Conservation (phyloP, 2,329 filamentous ascomycete species). For the Dendrostoma leiphaemia region DNA sequence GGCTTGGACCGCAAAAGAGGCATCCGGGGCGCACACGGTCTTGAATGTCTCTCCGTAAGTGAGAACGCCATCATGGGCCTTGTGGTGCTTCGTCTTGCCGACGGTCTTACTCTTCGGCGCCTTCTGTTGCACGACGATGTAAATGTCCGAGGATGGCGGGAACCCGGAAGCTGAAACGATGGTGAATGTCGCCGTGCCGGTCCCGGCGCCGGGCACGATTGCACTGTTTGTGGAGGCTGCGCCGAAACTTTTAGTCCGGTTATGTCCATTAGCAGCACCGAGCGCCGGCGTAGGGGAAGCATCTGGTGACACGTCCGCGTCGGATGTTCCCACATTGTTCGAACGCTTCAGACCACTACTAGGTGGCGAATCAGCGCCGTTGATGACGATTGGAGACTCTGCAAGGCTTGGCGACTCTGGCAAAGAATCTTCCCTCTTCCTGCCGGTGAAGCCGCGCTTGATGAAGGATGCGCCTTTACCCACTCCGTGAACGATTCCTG, state of each 20-base stretch:
- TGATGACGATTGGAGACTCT: conserved; percentile 35
- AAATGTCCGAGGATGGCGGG: conserved; percentile 74
- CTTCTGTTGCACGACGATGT: conserved; percentile 68
- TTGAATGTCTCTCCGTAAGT: conserved; percentile 79
- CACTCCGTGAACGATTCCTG: conserved; percentile 70
- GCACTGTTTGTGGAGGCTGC: conserved; percentile 67
- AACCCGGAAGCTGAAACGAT: conserved; percentile 78
- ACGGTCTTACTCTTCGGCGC: conserved; percentile 72
- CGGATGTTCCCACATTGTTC: conserved; percentile 34
- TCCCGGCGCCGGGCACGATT: conserved; percentile 57
- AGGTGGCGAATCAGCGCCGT: conserved; percentile 36
- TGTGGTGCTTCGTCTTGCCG: conserved; percentile 90
- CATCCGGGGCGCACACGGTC: conserved; percentile 73
- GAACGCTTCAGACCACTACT: conserved; percentile 39
- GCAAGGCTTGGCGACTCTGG: conserved; percentile 11
- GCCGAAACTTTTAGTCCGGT: conserved; percentile 57
- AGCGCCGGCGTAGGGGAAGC: conserved; percentile 35
- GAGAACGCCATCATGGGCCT: conserved; percentile 64
- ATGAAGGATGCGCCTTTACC: conserved; percentile 90
- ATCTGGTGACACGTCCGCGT: conserved; percentile 26
- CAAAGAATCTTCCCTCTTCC: conserved; percentile 57
- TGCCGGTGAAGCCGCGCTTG: conserved; percentile 75
- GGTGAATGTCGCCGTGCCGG: conserved; percentile 76
- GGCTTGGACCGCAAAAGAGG: conserved; percentile 81
- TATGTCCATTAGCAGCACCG: conserved; percentile 34